phyloP scores from a whole-genome alignment of 2,329 filamentous ascomycete genomes.

The Fusarium duplospermum region DNA sequence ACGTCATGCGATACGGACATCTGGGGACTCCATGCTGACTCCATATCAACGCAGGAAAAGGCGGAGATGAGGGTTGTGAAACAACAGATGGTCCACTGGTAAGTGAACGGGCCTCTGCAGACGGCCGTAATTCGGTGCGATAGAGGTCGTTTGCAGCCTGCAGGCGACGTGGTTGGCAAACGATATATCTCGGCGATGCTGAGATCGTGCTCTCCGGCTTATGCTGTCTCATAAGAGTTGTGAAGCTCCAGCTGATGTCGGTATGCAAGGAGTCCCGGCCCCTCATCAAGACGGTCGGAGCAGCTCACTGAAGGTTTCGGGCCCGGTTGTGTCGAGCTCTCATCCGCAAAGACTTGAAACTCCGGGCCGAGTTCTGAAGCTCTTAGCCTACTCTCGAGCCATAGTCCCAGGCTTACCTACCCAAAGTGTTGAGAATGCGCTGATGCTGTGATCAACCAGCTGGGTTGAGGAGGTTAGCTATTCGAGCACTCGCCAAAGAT shows the following conservation, averaged over 20 bases:
- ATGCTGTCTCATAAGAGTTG: slow-evolving; percentile 15
- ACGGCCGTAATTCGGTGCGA: slow-evolving; percentile 35
- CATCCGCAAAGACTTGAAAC: not conserved
- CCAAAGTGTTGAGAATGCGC: not conserved
- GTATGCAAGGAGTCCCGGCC: not conserved
- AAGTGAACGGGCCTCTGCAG: slow-evolving; percentile 22
- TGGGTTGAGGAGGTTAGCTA: not conserved
- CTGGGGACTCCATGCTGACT: slow-evolving; percentile 34
- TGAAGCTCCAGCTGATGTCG: slow-evolving; percentile 12
- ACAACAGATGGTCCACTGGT: slow-evolving; percentile 18
- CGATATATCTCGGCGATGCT: slow-evolving; percentile 8
- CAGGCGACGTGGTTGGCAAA: not conserved
- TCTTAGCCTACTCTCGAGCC: not conserved
- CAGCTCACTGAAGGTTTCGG: not conserved
- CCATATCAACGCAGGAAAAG: slow-evolving; percentile 12
- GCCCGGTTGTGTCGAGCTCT: not conserved
- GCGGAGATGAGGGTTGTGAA: slow-evolving; percentile 32
- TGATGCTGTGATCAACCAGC: not conserved
- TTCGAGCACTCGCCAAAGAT: not conserved
- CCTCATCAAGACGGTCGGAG: not conserved
- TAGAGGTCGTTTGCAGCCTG: not conserved
- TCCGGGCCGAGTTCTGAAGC: not conserved
- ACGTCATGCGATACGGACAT: slow-evolving; percentile 20
- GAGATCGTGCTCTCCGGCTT: slow-evolving; percentile 24
- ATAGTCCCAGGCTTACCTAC: not conserved